Evolutionary conservation across 176 grass and related monocot genomes (phyloP), one percentile per base, ranked within the genome.

Genomic region (Lolium rigidum): DNA sequence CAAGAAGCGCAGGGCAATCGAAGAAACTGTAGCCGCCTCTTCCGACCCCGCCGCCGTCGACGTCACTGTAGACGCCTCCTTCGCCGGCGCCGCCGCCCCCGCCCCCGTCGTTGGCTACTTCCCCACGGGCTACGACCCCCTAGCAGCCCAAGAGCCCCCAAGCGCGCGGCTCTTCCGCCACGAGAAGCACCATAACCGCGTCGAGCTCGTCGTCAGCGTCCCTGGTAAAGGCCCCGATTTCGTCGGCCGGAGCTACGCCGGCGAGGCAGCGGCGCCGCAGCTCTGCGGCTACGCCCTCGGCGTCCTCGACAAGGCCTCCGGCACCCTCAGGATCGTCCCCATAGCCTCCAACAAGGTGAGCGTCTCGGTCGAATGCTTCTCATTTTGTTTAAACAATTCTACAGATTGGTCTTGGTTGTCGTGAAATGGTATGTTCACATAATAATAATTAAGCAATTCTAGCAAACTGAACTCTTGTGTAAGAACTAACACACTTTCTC

Each of bases 101-200:
- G 70, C 91, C 70, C 91, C 93, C 35, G 70, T 94, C 64, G 90
- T 94, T 17, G 96, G 88, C 52, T 99, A 99, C 86, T 96, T 96
- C 64, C 92, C 97, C 63, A 86, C 94, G 28, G 97, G 97, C 44
- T 96, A 88, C 87, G 87, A 99, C 26, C 90, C 92, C 48, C 18
- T 80, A 56, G 37, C 70, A 10, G 39, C 74, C 35, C 14, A 49
- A 43, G 60, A 55, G 13, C 26, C 58, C 4, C 67, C 86, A 17
- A 21, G 21, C n/a, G 20, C 88, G 67, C 73, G 79, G 43, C 49
- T 94, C 17, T 94, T 89, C 70, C 80, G 90, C 50, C 79, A 92
- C 52, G 46, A 59, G 51, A 89, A 78, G 51, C 61, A 90, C 48
- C 73, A 87, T 10, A 90, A 49, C 64, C 78, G 92, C 51, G n/a